phyloP scores from a whole-genome alignment of 345 rosid genomes.

The Aethionema arabicum region DNA sequence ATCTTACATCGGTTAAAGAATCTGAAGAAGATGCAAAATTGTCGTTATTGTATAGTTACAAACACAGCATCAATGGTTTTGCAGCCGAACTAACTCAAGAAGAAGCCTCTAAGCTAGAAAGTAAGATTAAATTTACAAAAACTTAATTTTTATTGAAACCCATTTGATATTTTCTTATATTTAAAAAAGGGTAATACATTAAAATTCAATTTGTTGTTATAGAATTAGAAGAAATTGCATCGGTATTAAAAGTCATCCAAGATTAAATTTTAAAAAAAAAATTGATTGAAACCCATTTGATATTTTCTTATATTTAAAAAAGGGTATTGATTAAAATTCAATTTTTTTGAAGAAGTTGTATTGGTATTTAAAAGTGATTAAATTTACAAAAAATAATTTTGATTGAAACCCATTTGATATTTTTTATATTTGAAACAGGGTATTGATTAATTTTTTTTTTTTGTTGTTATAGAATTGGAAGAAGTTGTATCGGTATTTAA shows the following conservation, averaged over 20 bases:
- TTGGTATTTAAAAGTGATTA: slow-evolving; percentile 51
- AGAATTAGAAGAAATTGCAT: slow-evolving; percentile 53
- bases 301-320: not conserved
- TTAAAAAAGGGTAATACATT: not conserved
- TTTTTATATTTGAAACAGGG: not conserved
- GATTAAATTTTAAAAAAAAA: slow-evolving; percentile 33
- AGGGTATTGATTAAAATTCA: not conserved
- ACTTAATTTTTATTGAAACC: not conserved
- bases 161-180: not conserved
- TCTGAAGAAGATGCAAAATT: slow-evolving; percentile 59
- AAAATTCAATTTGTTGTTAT: not conserved
- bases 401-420: not conserved
- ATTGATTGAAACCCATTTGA: not conserved
- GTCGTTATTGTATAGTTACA: slow-evolving; percentile 85
- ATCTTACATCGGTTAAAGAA: slow-evolving; percentile 58
- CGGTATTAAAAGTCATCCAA: slow-evolving; percentile 54
- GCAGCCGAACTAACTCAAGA: slow-evolving; percentile 63
- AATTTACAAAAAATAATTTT: slow-evolving; percentile 23
- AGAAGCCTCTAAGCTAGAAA: slow-evolving; percentile 58
- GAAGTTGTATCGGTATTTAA: slow-evolving; percentile 58
- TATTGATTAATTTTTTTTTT: not conserved
- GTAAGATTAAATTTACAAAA: slow-evolving; percentile 40
- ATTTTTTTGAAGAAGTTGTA: slow-evolving; percentile 48
- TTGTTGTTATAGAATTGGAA: slow-evolving; percentile 46
- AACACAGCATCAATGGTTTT: slow-evolving; percentile 83